phyloP scores from a whole-genome alignment of 2,329 filamentous ascomycete species.

The Apiospora koreana region DNA sequence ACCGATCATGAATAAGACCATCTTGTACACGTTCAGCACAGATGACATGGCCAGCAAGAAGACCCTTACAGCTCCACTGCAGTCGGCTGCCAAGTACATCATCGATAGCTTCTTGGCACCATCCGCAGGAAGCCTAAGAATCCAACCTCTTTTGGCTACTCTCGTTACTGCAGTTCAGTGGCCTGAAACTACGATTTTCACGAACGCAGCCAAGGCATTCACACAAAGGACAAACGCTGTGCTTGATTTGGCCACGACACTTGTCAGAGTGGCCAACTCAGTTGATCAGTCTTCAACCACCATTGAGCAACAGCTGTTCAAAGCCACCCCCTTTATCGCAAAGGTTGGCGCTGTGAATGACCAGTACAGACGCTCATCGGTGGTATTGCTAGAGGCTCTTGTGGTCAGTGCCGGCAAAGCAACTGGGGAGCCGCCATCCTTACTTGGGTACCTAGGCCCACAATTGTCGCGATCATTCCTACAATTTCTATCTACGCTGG shows the following conservation, averaged over 20 bases:
- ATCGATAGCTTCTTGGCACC: conserved; percentile 74
- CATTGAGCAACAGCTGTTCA: conserved; percentile 79
- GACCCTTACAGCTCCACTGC: conserved; percentile 61
- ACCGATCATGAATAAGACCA: conserved; percentile 68
- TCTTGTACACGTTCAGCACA: conserved; percentile 74
- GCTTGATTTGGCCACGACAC: conserved; percentile 65
- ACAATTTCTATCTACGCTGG: conserved; percentile 73
- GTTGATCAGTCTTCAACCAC: conserved; percentile 63
- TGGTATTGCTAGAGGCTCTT: conserved; percentile 71
- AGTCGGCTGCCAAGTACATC: conserved; percentile 73
- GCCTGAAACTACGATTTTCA: conserved; percentile 63
- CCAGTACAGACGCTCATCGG: conserved; percentile 63
- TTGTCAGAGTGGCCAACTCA: conserved; percentile 70
- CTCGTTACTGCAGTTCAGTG: conserved; percentile 63
- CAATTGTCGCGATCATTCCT: conserved; percentile 84
- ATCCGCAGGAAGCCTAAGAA: conserved; percentile 68
- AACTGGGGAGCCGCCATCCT: conserved; percentile 79
- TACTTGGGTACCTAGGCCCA: conserved; percentile 86
- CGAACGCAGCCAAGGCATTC: conserved; percentile 54
- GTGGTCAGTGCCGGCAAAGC: conserved; percentile 68
- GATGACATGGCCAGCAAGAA: conserved; percentile 56
- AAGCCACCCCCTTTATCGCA: conserved; percentile 73
- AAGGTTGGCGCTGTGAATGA: conserved; percentile 74
- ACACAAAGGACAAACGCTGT: conserved; percentile 65
- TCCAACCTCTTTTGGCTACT: conserved; percentile 74